Base-by-base conservation (phyloP, 2,329 filamentous ascomycete species). In the Tolypocladium tropicale region DNA sequence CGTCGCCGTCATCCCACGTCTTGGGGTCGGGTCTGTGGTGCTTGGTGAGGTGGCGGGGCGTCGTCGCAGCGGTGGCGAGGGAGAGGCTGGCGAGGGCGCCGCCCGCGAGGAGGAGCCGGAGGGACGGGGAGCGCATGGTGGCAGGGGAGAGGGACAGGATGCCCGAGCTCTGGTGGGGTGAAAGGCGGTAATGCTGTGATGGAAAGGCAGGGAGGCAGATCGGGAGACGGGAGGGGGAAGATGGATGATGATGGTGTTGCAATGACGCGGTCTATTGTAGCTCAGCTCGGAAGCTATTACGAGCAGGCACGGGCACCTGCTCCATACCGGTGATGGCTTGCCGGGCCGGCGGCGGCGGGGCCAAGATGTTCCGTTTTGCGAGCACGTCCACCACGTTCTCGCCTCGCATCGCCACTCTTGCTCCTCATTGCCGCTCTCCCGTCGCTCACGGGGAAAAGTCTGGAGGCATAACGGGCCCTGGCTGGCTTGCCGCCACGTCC, bases 21-120 rank as follows among this genome's bases (percentile, higher is more conserved):
- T 7, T 3, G 43, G 11, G 34, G 34, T 36, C 34, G 11, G 11
- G 6, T 3, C 6, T 36, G 34, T 36, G n/a, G n/a, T n/a, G n/a
- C n/a, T n/a, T n/a, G n/a, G n/a, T n/a, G n/a, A n/a, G n/a, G n/a
- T n/a, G 39, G 57, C 60, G 59, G 52, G 60, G 54, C 43, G 7
- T 49, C 4, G 46, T n/a, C 28, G 70, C 70, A n/a, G n/a, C n/a
- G n/a, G n/a, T n/a, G 36, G 65, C 63, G n/a, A 72, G 62, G 39
- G 68, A 64, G 28, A 16, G 53, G 32, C 28, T 21, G 49, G 16
- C 54, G 41, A 56, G 54, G n/a, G 33, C 32, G 50, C 21, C 33
- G 33, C 4, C 50, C 18, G 33, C 50, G 32, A 37, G 10, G 16
- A 53, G 51, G 23, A 37, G 51, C 51, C 33, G 34, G 25, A 34